Base-by-base conservation (phyloP, 2,329 filamentous ascomycete species). In the Grosmannia penicillata region DNA sequence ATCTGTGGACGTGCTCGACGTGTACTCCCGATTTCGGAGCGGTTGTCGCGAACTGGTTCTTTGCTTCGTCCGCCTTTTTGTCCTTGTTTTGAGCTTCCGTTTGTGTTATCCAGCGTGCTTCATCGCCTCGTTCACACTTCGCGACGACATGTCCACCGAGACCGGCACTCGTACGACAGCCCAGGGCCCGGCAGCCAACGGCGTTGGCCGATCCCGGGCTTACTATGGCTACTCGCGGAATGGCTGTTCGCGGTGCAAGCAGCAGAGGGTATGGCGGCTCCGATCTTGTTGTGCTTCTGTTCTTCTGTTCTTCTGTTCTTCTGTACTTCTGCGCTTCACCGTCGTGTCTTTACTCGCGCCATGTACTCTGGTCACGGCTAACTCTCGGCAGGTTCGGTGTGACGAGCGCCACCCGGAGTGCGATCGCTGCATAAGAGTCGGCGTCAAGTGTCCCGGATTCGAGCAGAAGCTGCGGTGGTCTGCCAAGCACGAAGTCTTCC, bases 401-500 rank as follows among this genome's bases (percentile, higher is more conserved):
- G 45, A 48, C 14, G 46, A 48, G 27, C 31, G 35, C 13, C 43
- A 48, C 8, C 46, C 46, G 1, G 41, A 42, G 28, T 66, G 63
- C 45, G 48, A 56, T 24, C 60, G 63, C 40, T 66, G 63, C 48
- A 53, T 54, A 36, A 59, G 57, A 37, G 55, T 58, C 22, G 58
- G 58, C 24, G 52, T 58, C n/a, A 43, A 53, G 21, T 66, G 63
- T 43, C 62, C 63, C 24, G 63, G 62, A 6, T 66, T 64, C 36
- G 57, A 58, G 46, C 61, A 63, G 48, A 58, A 57, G 36, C 47
- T 66, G 32, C 61, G 62, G 36, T 66, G 63, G 63, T 63, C 59
- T 9, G 61, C 58, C 33, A 66, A 66, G 45, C 62, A 66, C 48
- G 62, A 66, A 46, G 55, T 62, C n/a, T 42, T 46, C 17, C 36